Conservation (phyloP, 2,329 filamentous ascomycete species). For the Bipolaris gigantea region DNA sequence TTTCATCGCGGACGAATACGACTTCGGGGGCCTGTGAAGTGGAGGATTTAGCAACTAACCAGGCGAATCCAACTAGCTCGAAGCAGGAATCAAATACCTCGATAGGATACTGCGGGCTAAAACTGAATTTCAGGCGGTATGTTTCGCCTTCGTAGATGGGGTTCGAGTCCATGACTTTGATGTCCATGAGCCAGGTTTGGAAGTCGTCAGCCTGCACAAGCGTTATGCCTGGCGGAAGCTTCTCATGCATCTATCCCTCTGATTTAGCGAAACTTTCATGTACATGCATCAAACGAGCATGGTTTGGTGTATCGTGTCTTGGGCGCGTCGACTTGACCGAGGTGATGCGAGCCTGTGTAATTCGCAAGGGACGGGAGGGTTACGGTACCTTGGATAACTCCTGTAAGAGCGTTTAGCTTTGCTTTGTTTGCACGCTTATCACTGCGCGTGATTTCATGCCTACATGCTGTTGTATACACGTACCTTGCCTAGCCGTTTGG, state of each 20-base stretch:
- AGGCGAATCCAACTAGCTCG: neutral
- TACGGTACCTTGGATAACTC: constrained; percentile 27
- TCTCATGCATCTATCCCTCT: constrained; percentile 55
- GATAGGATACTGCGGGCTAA: constrained; percentile 84
- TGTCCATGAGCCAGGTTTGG: constrained; percentile 90
- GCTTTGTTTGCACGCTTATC: neutral
- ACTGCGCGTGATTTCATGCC: neutral
- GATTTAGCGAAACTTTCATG: neutral
- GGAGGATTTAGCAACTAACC: neutral
- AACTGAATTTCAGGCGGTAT: constrained; percentile 86
- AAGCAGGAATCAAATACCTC: constrained; percentile 46
- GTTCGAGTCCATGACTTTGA: constrained; percentile 85
- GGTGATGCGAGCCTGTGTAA: neutral
- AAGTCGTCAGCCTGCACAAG: constrained; percentile 81
- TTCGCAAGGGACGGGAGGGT: neutral
- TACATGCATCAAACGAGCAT: neutral
- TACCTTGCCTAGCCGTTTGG: constrained; percentile 55
- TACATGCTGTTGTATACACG: neutral
- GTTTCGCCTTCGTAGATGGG: constrained; percentile 80
- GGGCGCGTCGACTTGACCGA: neutral
- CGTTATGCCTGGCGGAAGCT: constrained; percentile 68
- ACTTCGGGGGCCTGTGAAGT: constrained; percentile 83
- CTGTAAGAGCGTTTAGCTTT: constrained; percentile 10
- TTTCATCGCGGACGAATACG: constrained; percentile 70
- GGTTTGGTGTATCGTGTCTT: neutral